A percentile compares a stretch with the other conserved stretches of the same genome.
Conservation (phyloP, 2,329 filamentous ascomycete species). For the Parascedosporium putredinis region DNA sequence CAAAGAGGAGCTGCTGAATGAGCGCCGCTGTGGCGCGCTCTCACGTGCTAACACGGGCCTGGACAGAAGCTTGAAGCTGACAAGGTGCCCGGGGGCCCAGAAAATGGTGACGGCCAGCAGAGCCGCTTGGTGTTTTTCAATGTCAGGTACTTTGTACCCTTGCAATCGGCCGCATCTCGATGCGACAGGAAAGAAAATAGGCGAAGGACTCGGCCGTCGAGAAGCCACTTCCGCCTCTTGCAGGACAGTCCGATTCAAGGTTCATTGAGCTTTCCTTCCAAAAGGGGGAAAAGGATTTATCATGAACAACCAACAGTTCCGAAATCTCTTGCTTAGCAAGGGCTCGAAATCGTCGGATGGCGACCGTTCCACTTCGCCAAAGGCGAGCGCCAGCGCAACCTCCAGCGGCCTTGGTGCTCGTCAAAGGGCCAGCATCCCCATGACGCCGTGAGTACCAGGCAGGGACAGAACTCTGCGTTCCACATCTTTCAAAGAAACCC, state of each 20-base stretch:
- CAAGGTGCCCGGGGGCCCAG: too few species aligned
- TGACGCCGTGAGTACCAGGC: slow-evolving; percentile 66
- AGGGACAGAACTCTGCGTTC: neutral
- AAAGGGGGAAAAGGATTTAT: too few species aligned
- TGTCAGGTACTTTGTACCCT: too few species aligned
- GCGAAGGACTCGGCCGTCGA: too few species aligned
- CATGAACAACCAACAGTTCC: slow-evolving; percentile 97
- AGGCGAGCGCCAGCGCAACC: slow-evolving; percentile 15
- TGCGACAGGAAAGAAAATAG: too few species aligned
- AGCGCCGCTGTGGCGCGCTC: slow-evolving; percentile 24
- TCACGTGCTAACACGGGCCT: slow-evolving; percentile 27
- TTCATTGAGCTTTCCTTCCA: too few species aligned
- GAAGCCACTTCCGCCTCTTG: too few species aligned
- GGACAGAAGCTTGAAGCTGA: too few species aligned
- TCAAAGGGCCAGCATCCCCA: slow-evolving; percentile 72
- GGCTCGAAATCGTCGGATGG: slow-evolving; percentile 27
- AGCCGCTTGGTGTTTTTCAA: too few species aligned
- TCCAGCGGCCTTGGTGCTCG: slow-evolving; percentile 60
- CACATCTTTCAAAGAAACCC: neutral
- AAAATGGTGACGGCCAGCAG: too few species aligned
- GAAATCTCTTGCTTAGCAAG: slow-evolving; percentile 57
- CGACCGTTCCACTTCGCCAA: slow-evolving; percentile 35
- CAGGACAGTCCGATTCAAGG: neutral
- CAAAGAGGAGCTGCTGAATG: neutral
- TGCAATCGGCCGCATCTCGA: too few species aligned